Evolutionary conservation across 176 grass and related monocot species (phyloP), one percentile per base, ranked within the genome.

Genomic region (Oropetium thomaeum): DNA sequence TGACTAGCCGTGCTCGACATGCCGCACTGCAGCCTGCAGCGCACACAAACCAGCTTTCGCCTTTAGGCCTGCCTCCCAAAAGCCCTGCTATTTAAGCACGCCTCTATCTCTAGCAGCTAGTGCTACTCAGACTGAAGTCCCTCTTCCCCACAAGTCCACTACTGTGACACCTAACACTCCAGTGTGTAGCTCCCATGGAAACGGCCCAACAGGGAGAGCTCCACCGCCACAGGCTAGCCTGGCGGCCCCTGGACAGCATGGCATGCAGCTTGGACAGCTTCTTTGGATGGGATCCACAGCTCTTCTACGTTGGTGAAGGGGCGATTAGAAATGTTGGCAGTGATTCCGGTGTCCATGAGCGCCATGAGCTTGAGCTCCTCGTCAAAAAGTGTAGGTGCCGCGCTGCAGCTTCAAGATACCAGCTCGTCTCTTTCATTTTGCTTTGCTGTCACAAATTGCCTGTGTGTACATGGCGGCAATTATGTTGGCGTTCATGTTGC

Each of bases 81-180:
- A 87, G 81, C 48, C 70, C 78, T 61, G 73, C 78, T 93, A 82
- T 85, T 90, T 85, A 87, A 79, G 70, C 65, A 62, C 76, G 81
- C 55, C 74, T 49, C 58, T 23, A 57, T 22, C 53, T 25, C 39
- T 75, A 22, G 38, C 22, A 27, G 19, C 71, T 49, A 3, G 43
- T 45, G n/a, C n/a, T 25, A n/a, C 38, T 28, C 70, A 22, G 53
- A 22, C 53, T 10, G 31, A 15, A 58, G 67, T 52, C 43, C 16
- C 51, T 47, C 51, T 65, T 15, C 31, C 79, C 67, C 67, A 66
- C 67, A 34, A 47, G 7, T 77, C 65, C 61, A 60, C 75, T 52
- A 20, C 3, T 37, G n/a, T n/a, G n/a, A n/a, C 35, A 3, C 3
- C 35, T 37, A 37, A 37, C 7, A 37, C 6, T 38, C 28, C 7